phyloP scores from a whole-genome alignment of 371 early-diverging fungal genomes.

The Mucor lusitanicus region DNA sequence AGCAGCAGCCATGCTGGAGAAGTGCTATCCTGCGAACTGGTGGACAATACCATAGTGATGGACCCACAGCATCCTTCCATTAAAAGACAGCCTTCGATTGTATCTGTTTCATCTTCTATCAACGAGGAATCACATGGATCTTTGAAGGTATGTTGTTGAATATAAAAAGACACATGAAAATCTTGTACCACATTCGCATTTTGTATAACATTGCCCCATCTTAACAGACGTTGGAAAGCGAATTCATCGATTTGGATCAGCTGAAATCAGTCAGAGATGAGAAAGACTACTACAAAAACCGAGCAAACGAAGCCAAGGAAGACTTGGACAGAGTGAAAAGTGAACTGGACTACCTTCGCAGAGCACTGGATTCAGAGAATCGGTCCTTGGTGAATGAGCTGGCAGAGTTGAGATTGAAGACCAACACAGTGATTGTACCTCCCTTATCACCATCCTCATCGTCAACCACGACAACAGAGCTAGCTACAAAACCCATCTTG shows the following conservation, averaged over 20 bases:
- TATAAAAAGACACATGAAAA: neutral
- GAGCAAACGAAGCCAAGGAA: slow-evolving; percentile 43
- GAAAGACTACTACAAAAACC: slow-evolving; percentile 47
- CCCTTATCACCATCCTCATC: neutral
- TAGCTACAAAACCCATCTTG: neutral
- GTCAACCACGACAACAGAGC: neutral
- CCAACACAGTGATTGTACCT: neutral
- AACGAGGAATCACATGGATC: slow-evolving; percentile 7
- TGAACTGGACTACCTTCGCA: slow-evolving; percentile 32
- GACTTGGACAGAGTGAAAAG: slow-evolving; percentile 43
- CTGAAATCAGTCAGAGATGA: slow-evolving; percentile 40
- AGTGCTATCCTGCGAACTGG: neutral
- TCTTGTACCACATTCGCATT: neutral
- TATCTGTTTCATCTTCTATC: neutral
- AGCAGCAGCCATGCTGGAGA: neutral
- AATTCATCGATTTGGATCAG: slow-evolving; percentile 24
- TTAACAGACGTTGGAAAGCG: slow-evolving; percentile 33
- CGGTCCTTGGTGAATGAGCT: slow-evolving; percentile 34
- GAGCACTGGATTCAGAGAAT: slow-evolving; percentile 38
- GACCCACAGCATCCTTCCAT: neutral
- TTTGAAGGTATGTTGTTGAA: slow-evolving; percentile 16
- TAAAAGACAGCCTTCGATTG: neutral
- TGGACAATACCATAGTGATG: neutral
- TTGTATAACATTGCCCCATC: neutral
- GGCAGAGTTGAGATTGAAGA: slow-evolving; percentile 31